Conservation (phyloP, 116 monocot species). For the Trichopus zeylanicus region DNA sequence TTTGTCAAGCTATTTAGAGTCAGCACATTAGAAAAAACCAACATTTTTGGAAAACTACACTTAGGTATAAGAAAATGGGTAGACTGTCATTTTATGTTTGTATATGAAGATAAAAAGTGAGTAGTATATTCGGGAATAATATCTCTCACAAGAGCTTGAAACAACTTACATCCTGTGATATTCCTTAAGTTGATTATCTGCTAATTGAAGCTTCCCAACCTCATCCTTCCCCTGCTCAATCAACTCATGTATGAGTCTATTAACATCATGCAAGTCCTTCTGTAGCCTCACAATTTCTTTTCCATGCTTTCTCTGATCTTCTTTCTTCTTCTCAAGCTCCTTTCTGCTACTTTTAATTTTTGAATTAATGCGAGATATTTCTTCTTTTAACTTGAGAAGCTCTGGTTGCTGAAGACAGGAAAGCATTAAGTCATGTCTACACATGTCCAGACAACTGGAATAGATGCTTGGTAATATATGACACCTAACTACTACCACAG, state of each 20-base stretch:
- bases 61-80: no score
- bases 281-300: slow-evolving; percentile 62
- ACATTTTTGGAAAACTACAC: no score
- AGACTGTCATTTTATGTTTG: no score
- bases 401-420: slow-evolving; percentile 82
- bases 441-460: not conserved
- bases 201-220: slow-evolving; percentile 78
- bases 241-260: slow-evolving; percentile 34
- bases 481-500: no score
- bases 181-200: slow-evolving; percentile 68
- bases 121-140: not conserved
- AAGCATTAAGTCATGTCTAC: not conserved
- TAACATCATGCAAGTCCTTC: slow-evolving; percentile 55
- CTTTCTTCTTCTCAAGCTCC: slow-evolving; percentile 84
- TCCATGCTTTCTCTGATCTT: slow-evolving; percentile 66
- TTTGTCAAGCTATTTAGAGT: no score
- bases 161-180: slow-evolving; percentile 81
- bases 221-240: slow-evolving; percentile 61
- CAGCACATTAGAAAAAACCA: no score
- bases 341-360: slow-evolving; percentile 97
- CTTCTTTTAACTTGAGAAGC: slow-evolving; percentile 93
- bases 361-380: slow-evolving; percentile 87
- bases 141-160: not conserved
- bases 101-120: not conserved
- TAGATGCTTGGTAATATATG: no score